phyloP scores from a whole-genome alignment of 2,329 filamentous ascomycete genomes.

The Talaromyces pinophilus region DNA sequence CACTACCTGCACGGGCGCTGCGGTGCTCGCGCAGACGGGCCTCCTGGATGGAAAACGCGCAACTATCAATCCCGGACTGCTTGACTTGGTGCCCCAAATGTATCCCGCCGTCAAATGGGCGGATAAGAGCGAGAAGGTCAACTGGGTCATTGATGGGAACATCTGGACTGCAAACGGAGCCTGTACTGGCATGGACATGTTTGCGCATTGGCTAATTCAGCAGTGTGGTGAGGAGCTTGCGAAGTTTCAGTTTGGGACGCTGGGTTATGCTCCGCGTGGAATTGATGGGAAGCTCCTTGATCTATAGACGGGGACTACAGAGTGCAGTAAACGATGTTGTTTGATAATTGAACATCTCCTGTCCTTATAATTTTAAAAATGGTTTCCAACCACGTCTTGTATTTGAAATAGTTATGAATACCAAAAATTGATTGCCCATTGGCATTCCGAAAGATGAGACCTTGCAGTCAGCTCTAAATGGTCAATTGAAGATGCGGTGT shows the following conservation, averaged over 20 bases:
- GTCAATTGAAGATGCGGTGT: neutral
- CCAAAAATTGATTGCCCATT: neutral
- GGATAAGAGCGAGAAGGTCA: neutral
- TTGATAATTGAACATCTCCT: neutral
- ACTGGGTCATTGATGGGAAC: constrained; percentile 20
- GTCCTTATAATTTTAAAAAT: neutral
- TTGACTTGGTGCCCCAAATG: neutral
- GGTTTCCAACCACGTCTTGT: neutral
- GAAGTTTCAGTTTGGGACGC: constrained; percentile 1
- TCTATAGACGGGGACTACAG: neutral
- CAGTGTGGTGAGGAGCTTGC: constrained; percentile 11
- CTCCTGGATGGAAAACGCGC: constrained; percentile 19
- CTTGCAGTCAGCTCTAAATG: neutral
- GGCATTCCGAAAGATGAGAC: neutral
- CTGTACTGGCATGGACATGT: constrained; percentile 22
- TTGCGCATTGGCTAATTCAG: constrained; percentile 22
- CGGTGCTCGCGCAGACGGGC: constrained; percentile 21
- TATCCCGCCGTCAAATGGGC: constrained; percentile 21
- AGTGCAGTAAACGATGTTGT: neutral
- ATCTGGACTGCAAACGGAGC: constrained; percentile 20
- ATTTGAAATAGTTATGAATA: neutral
- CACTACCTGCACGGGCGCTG: constrained; percentile 20
- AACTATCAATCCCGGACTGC: constrained; percentile 3
- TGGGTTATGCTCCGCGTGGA: constrained; percentile 13
- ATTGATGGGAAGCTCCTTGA: constrained; percentile 14